Percentiles rank a stretch among this genome's conserved stretches.
These are phyloP conservation scores for Calonectria pseudoreteaudii DNA, from an alignment of 2,329 filamentous ascomycete species.

Conservation along the genomic window DNA sequence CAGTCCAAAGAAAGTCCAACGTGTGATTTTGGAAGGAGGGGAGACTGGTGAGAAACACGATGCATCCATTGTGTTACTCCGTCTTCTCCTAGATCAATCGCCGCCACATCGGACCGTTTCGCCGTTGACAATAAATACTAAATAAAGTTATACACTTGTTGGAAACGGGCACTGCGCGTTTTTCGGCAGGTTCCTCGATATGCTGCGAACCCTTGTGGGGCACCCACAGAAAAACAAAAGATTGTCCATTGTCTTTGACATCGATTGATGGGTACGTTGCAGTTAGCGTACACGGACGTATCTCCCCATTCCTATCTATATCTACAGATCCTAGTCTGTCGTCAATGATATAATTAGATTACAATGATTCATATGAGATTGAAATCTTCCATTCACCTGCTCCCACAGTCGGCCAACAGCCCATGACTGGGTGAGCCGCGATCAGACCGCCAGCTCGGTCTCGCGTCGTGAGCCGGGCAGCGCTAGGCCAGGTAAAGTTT, in stretches of 20 bases:
- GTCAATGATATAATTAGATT: not conserved
- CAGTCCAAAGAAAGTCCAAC: not conserved
- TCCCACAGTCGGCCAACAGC: not conserved
- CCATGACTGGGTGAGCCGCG: no score
- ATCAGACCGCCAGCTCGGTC: not conserved
- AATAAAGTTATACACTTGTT: no score
- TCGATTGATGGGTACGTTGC: not conserved
- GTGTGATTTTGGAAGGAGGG: not conserved
- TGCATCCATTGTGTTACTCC: not conserved
- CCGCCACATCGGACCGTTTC: not conserved
- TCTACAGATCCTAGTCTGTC: not conserved
- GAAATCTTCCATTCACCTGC: not conserved
- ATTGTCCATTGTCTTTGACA: not conserved
- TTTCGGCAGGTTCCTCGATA: not conserved
- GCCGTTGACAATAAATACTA: no score
- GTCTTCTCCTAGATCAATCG: not conserved
- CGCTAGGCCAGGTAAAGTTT: not conserved
- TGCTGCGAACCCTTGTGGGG: not conserved
- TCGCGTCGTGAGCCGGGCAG: not conserved
- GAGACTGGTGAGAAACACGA: not conserved
- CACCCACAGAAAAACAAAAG: not conserved
- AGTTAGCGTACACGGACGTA: not conserved
- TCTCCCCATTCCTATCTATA: not conserved
- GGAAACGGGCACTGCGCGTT: no score
- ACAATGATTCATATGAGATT: not conserved